A percentile compares a stretch with the other conserved stretches of the same genome.
These are phyloP conservation scores for Pythium periplocum DNA, from an alignment of 352 stramenopile species.

Conservation along the genomic window DNA sequence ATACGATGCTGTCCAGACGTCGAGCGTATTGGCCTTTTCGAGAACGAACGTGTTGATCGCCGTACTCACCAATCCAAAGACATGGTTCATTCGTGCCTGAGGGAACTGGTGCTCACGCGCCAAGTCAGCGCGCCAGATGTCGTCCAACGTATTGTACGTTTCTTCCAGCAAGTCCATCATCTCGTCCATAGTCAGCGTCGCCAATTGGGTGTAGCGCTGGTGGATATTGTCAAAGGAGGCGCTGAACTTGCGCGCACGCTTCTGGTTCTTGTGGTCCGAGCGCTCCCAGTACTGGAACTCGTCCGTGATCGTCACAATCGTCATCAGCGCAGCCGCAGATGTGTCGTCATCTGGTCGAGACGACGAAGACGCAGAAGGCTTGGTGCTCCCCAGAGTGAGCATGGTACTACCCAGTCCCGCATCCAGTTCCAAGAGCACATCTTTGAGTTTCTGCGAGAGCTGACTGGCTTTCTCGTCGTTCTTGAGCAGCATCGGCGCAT, in stretches of 20 bases:
- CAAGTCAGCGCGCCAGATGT: slow-evolving; percentile 85
- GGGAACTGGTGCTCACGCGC: slow-evolving; percentile 64
- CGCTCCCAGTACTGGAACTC: slow-evolving; percentile 87
- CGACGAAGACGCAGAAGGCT: slow-evolving; percentile 29
- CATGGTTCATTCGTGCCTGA: slow-evolving; percentile 82
- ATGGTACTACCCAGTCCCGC: slow-evolving; percentile 42
- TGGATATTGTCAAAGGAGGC: slow-evolving; percentile 79
- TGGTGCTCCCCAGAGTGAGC: slow-evolving; percentile 5
- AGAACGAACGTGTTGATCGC: slow-evolving; percentile 77
- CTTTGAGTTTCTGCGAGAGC: slow-evolving; percentile 78
- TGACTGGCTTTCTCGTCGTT: slow-evolving; percentile 34
- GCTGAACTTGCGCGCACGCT: slow-evolving; percentile 74
- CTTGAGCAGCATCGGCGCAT: slow-evolving; percentile 65
- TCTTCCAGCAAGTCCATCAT: slow-evolving; percentile 87
- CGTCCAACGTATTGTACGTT: slow-evolving; percentile 80
- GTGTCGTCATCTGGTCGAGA: slow-evolving; percentile 19
- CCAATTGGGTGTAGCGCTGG: slow-evolving; percentile 62
- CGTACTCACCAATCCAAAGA: slow-evolving; percentile 76
- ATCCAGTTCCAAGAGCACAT: slow-evolving; percentile 74
- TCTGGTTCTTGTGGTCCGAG: slow-evolving; percentile 42
- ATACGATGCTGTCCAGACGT: slow-evolving; percentile 70
- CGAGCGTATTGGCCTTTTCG: slow-evolving; percentile 31
- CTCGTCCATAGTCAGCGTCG: slow-evolving; percentile 59
- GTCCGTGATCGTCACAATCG: slow-evolving; percentile 80
- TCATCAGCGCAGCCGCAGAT: slow-evolving; percentile 43